These are phyloP conservation scores for Terana coerulea DNA, from an alignment of 768 basidiomycete species.

Conservation along the genomic window DNA sequence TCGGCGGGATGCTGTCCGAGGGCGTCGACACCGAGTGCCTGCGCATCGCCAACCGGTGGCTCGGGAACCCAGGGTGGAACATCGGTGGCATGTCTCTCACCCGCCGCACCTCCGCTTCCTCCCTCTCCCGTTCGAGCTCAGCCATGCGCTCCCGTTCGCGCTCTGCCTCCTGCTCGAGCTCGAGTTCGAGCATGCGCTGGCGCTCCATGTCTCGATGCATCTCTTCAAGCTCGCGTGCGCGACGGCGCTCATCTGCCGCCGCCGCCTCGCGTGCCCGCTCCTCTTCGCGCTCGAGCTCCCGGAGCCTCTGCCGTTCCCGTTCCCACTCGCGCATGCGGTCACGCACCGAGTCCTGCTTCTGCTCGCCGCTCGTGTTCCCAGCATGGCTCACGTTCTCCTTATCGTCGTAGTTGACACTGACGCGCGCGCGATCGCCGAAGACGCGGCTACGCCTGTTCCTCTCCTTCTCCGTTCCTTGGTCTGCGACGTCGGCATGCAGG, in stretches of 20 bases:
- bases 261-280: conserved; percentile 52
- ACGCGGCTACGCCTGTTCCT: neutral
- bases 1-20: no score
- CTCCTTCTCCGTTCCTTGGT: conserved; percentile 18
- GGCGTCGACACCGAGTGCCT: no score
- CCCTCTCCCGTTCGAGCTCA: conserved; percentile 13
- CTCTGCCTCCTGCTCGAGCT: conserved; percentile 19
- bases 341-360: conserved; percentile 31
- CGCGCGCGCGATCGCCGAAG: neutral
- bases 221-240: conserved; percentile 22
- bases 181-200: conserved; percentile 26
- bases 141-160: conserved; percentile 16
- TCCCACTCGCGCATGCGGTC: conserved; percentile 77
- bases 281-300: conserved; percentile 63
- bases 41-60: no score
- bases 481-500: neutral
- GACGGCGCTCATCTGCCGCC: conserved; percentile 37
- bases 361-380: conserved; percentile 1
- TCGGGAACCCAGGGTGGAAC: no score
- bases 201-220: conserved; percentile 24
- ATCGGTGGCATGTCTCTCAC: no score
- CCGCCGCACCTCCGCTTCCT: conserved; percentile 10
- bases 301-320: conserved; percentile 60
- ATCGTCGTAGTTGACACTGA: neutral
- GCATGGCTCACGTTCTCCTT: neutral